Conservation (phyloP, 2,329 filamentous ascomycete genomes). For the Sclerotinia nivalis region DNA sequence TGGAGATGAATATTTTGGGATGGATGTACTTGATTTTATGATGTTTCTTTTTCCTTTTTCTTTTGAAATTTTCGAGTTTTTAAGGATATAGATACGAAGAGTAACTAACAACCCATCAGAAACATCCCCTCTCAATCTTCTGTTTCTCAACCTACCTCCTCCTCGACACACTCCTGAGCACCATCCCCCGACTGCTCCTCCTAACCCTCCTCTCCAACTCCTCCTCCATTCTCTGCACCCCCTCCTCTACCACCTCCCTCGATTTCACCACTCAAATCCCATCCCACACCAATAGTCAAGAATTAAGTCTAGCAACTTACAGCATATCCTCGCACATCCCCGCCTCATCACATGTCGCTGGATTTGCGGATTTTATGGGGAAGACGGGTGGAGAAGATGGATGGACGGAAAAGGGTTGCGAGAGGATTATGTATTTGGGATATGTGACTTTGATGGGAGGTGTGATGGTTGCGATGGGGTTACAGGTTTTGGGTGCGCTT, state of each 20-base stretch:
- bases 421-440: neutral
- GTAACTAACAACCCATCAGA: slow-evolving; percentile 32
- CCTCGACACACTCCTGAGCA: slow-evolving; percentile 38
- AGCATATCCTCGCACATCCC: neutral
- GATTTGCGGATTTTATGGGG: slow-evolving; percentile 31
- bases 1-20: neutral
- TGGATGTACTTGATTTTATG: neutral
- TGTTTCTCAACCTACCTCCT: slow-evolving; percentile 41
- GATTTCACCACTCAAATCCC: neutral
- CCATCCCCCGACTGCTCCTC: slow-evolving; percentile 37
- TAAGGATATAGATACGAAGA: neutral
- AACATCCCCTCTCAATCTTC: slow-evolving; percentile 26
- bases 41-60: neutral
- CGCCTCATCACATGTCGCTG: slow-evolving; percentile 28
- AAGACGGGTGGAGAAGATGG: neutral
- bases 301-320: slow-evolving; percentile 1
- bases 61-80: slow-evolving; percentile 4
- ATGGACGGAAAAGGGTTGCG: neutral
- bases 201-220: neutral
- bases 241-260: slow-evolving; percentile 3
- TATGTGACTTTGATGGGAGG: neutral
- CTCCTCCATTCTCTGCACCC: neutral
- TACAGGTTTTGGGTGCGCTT: slow-evolving; percentile 16
- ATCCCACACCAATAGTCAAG: neutral
- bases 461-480: neutral